These are phyloP conservation scores for Drechslerella coelobrocha DNA, from an alignment of 2,329 filamentous ascomycete species.

Conservation along the genomic window DNA sequence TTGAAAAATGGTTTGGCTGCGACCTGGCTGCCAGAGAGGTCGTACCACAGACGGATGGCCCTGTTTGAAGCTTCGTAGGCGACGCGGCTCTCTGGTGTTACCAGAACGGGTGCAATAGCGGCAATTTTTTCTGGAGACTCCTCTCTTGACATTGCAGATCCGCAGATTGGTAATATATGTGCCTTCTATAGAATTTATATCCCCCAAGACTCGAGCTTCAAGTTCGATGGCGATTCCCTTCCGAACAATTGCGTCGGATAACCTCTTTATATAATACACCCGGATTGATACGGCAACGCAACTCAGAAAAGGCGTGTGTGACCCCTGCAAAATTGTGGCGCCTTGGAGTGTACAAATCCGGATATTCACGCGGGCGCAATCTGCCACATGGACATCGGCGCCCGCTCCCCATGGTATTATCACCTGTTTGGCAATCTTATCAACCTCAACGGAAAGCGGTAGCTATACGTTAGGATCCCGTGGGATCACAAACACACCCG, in stretches of 20 bases:
- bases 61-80: slow-evolving; percentile 8
- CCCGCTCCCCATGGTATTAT: background rate
- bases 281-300: slow-evolving; percentile 4
- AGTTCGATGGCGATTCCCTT: slow-evolving; percentile 4
- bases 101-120: slow-evolving; percentile 11
- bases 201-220: background rate
- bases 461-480: slow-evolving; percentile 14
- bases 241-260: background rate
- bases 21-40: slow-evolving; percentile 8
- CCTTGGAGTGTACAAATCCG: background rate
- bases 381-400: background rate
- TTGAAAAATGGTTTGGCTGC: slow-evolving; percentile 11
- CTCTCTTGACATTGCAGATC: slow-evolving; percentile 5
- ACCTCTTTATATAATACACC: slow-evolving; percentile 10
- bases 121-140: background rate
- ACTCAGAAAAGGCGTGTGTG: background rate
- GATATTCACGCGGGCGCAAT: slow-evolving; percentile 1
- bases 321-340: no score
- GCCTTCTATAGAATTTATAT: background rate
- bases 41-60: slow-evolving; percentile 10
- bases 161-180: background rate
- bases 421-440: slow-evolving; percentile 7
- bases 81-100: slow-evolving; percentile 14
- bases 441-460: slow-evolving; percentile 3
- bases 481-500: background rate